phyloP scores from a whole-genome alignment of 2,329 filamentous ascomycete genomes.

The Penicillium sp. region DNA sequence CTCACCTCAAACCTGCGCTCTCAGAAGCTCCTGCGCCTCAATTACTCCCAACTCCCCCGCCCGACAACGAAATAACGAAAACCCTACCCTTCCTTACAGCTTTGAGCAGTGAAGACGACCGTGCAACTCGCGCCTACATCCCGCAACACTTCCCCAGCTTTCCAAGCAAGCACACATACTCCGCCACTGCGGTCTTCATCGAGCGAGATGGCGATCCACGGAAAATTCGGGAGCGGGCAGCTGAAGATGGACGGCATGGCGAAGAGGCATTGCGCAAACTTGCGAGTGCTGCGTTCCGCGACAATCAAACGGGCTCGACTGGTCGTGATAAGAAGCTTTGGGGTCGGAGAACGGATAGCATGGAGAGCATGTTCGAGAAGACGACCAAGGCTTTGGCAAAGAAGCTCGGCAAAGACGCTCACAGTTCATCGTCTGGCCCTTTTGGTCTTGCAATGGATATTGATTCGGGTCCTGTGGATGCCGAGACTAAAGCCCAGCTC shows the following conservation, averaged over 20 bases:
- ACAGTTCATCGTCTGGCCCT: constrained; percentile 16
- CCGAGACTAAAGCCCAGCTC: constrained; percentile 26
- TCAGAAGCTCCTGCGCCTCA: constrained; percentile 24
- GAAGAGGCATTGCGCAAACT: constrained; percentile 66
- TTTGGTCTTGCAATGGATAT: constrained; percentile 29
- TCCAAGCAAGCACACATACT: constrained; percentile 66
- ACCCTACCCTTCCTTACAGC: constrained; percentile 52
- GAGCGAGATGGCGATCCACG: constrained; percentile 61
- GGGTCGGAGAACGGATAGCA: constrained; percentile 41
- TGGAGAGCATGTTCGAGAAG: constrained; percentile 57
- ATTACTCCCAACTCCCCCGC: constrained; percentile 42
- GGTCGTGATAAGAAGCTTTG: constrained; percentile 44
- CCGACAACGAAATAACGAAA: constrained; percentile 39
- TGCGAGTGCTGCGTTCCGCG: constrained; percentile 50
- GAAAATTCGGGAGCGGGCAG: constrained; percentile 62
- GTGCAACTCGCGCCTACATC: constrained; percentile 54
- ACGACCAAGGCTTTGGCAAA: constrained; percentile 54
- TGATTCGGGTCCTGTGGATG: constrained; percentile 28
- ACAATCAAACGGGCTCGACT: constrained; percentile 43
- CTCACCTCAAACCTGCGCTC: constrained; percentile 33
- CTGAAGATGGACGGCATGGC: constrained; percentile 65
- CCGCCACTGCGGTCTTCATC: constrained; percentile 59
- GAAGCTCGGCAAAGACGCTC: constrained; percentile 36
- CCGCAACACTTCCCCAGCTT: constrained; percentile 63
- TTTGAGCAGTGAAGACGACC: constrained; percentile 50